Conservation (phyloP, 495 filamentous ascomycete species). For the Zalerion maritima region DNA sequence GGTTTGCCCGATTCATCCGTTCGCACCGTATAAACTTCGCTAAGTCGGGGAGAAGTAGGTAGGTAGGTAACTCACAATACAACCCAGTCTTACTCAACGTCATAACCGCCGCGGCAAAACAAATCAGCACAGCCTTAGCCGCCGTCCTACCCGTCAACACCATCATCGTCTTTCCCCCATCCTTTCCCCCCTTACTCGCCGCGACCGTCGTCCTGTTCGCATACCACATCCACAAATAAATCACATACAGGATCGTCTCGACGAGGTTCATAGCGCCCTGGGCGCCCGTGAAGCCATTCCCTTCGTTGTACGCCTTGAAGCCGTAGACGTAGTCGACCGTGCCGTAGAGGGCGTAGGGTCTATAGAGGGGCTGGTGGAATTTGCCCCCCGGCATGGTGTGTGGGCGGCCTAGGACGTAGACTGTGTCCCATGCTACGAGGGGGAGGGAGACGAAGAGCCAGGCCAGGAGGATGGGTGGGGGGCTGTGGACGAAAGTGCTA, state of each 20-base stretch:
- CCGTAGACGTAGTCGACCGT: slow-evolving; percentile 76
- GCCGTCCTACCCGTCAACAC: slow-evolving; percentile 42
- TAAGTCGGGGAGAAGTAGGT: no score
- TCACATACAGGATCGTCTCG: slow-evolving; percentile 56
- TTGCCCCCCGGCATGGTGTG: slow-evolving; percentile 68
- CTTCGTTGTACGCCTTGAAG: slow-evolving; percentile 54
- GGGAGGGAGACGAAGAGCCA: slow-evolving; percentile 75
- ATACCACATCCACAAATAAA: slow-evolving; percentile 52
- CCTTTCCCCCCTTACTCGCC: slow-evolving; percentile 20
- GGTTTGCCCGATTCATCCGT: no score
- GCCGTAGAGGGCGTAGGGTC: slow-evolving; percentile 71
- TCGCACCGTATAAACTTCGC: no score
- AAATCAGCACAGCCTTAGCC: slow-evolving; percentile 49
- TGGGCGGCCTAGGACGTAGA: slow-evolving; percentile 71
- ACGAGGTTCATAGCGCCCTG: slow-evolving; percentile 59
- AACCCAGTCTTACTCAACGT: slow-evolving; percentile 78
- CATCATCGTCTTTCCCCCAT: slow-evolving; percentile 17
- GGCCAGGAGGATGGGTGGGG: slow-evolving; percentile 44
- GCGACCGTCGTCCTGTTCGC: slow-evolving; percentile 22
- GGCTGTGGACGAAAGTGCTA: slow-evolving; percentile 48
- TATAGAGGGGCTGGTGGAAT: slow-evolving; percentile 61
- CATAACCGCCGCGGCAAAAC: slow-evolving; percentile 57
- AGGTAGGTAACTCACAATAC: slow-evolving; percentile 57
- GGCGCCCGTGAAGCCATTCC: slow-evolving; percentile 67
- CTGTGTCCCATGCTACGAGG: slow-evolving; percentile 69